These are phyloP conservation scores for Peniophora sp. DNA, from an alignment of 1,284 basidiomycete genomes.

Conservation along the genomic window DNA sequence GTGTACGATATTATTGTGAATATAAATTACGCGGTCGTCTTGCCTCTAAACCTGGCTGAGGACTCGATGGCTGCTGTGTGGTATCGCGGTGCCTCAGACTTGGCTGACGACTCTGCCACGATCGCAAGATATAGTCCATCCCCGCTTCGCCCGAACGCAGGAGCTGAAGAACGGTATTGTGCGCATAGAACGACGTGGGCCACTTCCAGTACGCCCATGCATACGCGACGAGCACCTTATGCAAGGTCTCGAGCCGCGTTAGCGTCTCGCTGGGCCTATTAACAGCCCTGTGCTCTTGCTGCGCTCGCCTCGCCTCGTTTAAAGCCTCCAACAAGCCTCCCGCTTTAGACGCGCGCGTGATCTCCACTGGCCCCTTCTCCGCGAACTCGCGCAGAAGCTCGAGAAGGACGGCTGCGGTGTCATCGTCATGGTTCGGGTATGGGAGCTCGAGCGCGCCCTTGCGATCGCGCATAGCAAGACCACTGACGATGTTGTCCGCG, in stretches of 20 bases:
- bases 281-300: conserved; percentile 3
- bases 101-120: no score
- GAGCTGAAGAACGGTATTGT: conserved; percentile 39
- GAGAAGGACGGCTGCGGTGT: conserved; percentile 12
- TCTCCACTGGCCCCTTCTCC: conserved; percentile 13
- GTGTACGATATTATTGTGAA: no score
- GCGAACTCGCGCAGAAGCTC: conserved; percentile 19
- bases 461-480: conserved; percentile 20
- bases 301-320: conserved; percentile 14
- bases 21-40: no score
- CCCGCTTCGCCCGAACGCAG: conserved; percentile 65
- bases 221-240: conserved; percentile 79
- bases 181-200: conserved; percentile 63
- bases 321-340: conserved; percentile 12
- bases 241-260: conserved; percentile 66
- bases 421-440: conserved; percentile 19
- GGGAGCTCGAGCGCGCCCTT: conserved; percentile 16
- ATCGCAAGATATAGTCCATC: conserved; percentile 39
- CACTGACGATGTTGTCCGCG: conserved; percentile 17
- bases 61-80: no score
- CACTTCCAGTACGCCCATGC: conserved; percentile 84
- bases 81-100: no score
- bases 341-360: conserved; percentile 12
- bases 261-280: conserved; percentile 23
- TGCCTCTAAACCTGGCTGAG: no score